Evolutionary conservation across 441 rosid genomes (phyloP), one percentile per base, ranked within the genome.

Genomic region (Populus hybrid): DNA sequence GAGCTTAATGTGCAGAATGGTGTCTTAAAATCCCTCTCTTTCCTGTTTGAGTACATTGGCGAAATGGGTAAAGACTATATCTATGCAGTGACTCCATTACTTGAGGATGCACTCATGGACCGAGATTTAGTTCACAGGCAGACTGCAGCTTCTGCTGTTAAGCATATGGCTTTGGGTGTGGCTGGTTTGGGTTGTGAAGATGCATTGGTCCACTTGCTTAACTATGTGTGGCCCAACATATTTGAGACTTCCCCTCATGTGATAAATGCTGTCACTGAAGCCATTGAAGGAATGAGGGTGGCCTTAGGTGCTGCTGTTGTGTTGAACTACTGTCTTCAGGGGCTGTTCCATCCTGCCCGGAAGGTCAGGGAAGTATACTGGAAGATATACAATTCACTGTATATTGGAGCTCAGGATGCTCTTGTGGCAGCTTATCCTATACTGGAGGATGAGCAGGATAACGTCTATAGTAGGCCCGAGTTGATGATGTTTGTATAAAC

Each of bases 121-220:
- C 86, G 99, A 80, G 99, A 95, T 80, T 79, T 95, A 80, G 99
- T 95, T 77, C 99, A 95, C 78, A 84, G 99, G 89, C 99, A 95
- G 86, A 95, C 99, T 2, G 99, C 99, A 0, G 98, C 98, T 63
- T 95, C 98, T 61, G 98, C 97, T 0, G 99, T 94, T 23, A 95
- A 95, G 85, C 99, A 95, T 83, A 95, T 95, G 97, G 99, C 98
- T 28, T 50, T 95, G 77, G 98, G 98, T 42, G 99, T 95, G 69
- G 98, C 99, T 29, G 99, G 99, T 68, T 83, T 95, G 83, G 98
- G 99, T 76, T 95, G 99, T n/a, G 98, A 95, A 91, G 99, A 95
- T 81, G 99, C 98, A 23, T 79, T 95, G 71, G 80, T 92, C 50
- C 99, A 94, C 86, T 83, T 96, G 81, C 85, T 96, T 50, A 96